Base-by-base conservation (phyloP, 495 filamentous ascomycete species). In the Aspergillus hancockii region DNA sequence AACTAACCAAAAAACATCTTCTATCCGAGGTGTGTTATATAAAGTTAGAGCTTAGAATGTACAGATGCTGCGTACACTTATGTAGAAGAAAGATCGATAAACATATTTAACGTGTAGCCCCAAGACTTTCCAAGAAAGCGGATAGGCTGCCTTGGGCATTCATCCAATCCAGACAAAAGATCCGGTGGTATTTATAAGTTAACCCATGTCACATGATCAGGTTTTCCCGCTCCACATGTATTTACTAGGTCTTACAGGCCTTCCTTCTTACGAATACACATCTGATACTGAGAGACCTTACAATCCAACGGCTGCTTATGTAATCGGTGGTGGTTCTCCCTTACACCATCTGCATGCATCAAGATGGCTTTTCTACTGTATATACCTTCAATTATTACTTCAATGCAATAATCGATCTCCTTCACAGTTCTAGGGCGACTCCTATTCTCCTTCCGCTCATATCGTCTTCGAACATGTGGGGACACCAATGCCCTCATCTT, bases 91-190 rank as follows among this genome's bases (percentile, higher is more conserved):
- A n/a, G n/a, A n/a, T n/a, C n/a, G n/a, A 28, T 28, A 28, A 28
- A 28, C 25, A 28, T 28, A 28, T 28, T 28, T 28, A 28, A 28
- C 25, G 3, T 28, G 25, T 28, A 28, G 36, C 12, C 16, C 36
- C 36, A 40, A 40, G 36, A 40, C 36, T 40, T 40, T 30, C 50
- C 50, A 53, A 53, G 50, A 54, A 41, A 54, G 51, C 51, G 19
- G 51, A 23, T 41, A n/a, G n/a, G n/a, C 34, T 23, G 51, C 51
- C 22, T 54, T 51, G 49, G 49, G 23, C 3, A n/a, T 51, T n/a
- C 22, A n/a, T 28, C 31, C n/a, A 31, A 16, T 23, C 10, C 47
- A 23, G 14, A 23, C 19, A 21, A 23, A 47, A 19, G 7, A 5
- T 3, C 3, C 16, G 36, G 2, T 3, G 10, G 3, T 9, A 40